Base-by-base conservation (phyloP, 2,329 filamentous ascomycete genomes). In the Microcera coccophila region DNA sequence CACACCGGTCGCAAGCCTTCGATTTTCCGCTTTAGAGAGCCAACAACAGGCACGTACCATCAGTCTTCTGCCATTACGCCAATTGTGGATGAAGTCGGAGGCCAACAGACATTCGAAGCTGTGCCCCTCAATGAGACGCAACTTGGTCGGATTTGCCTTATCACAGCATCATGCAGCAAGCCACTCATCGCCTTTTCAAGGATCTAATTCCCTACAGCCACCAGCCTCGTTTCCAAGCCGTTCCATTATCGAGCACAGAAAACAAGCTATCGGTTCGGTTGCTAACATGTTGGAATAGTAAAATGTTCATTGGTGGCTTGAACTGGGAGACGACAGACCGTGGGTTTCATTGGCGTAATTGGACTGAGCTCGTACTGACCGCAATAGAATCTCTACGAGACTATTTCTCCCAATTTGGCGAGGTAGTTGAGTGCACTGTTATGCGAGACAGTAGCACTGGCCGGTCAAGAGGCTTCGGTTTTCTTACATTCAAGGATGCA, bases 321-420 rank as follows among this genome's bases (percentile, higher is more conserved):
- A 98, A 98, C 64, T 98, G 93, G 93, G 93, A 98, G 69, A 98
- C 93, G 14, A 97, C 93, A 42, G 91, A 97, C 72, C 84, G 91
- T 97, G 82, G 78, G 90, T 71, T 34, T 20, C 28, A 32, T 24
- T 36, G 22, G 33, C 10, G 34, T 22, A 20, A 29, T 4, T 9
- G 18, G 15, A 20, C 15, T 17, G 28, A 32, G 24, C 18, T 22
- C 21, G 28, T 22, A 39, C 49, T 56, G 45, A 51, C 47, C 18
- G 36, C 28, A 40, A 36, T 62, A 98, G 93, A 98, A 74, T 97
- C 93, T 7, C 78, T 98, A 20, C 87, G 90, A 55, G 87, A 96
- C 53, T 98, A 98, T 66, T 98, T 98, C 66, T 90, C 91, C 11
- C 90, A 97, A 59, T 98, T 95, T 63, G 93, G 93, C 47, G 93